These are phyloP conservation scores for Pezicula neosporulosa DNA, from an alignment of 2,329 filamentous ascomycete genomes.

Conservation along the genomic window DNA sequence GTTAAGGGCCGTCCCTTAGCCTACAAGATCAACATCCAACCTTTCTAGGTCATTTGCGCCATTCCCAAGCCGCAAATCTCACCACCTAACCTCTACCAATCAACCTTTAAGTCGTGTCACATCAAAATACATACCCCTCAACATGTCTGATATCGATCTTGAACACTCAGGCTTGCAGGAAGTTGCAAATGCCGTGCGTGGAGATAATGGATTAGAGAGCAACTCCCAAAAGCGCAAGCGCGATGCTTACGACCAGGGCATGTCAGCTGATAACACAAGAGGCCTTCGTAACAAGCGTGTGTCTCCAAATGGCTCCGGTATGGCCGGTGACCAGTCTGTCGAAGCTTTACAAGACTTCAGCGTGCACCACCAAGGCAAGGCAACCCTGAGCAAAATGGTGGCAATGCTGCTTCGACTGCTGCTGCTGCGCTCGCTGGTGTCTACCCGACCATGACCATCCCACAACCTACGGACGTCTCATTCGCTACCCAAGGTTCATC, in stretches of 20 bases:
- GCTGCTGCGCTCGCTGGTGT: conserved; percentile 42
- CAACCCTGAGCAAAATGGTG: conserved; percentile 47
- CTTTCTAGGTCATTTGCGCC: conserved; percentile 29
- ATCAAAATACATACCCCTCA: conserved; percentile 12
- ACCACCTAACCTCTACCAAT: conserved; percentile 20
- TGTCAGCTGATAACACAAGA: conserved; percentile 30
- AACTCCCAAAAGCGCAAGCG: conserved; percentile 30
- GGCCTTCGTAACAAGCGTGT: conserved; percentile 29
- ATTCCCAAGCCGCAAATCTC: conserved; percentile 11
- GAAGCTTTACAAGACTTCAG: conserved; percentile 31
- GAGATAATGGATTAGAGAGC: conserved; percentile 18
- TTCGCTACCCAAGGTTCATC: conserved; percentile 43
- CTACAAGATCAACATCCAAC: conserved; percentile 27
- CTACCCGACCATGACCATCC: conserved; percentile 51
- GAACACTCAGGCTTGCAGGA: conserved; percentile 31
- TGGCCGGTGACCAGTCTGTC: conserved; percentile 21
- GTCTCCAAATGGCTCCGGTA: conserved; percentile 25
- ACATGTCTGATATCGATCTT: conserved; percentile 31
- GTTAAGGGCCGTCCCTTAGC: conserved; percentile 20
- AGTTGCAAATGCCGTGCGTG: conserved; percentile 31
- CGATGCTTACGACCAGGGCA: conserved; percentile 20
- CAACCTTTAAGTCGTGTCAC: conserved; percentile 22
- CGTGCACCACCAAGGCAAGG: conserved; percentile 40
- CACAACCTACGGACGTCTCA: conserved; percentile 50
- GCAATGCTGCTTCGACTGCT: conserved; percentile 54